These are phyloP conservation scores for Aulographum hederae DNA, from an alignment of 2,329 filamentous ascomycete genomes.

Conservation along the genomic window DNA sequence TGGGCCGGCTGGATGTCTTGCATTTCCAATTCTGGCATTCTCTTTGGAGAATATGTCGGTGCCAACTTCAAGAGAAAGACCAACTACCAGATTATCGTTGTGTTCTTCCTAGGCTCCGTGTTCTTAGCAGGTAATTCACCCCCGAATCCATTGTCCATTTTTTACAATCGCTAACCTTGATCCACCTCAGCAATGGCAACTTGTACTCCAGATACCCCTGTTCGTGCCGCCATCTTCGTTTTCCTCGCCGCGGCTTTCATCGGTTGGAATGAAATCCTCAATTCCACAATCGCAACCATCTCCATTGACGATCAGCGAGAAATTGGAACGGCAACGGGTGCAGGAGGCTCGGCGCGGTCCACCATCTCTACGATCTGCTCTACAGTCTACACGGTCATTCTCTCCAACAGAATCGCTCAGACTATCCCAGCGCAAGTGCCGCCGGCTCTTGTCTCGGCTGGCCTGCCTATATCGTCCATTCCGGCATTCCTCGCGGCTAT, in stretches of 20 bases:
- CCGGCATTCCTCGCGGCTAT: conserved; percentile 17
- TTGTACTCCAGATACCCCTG: conserved; percentile 6
- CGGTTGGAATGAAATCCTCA: conserved; percentile 7
- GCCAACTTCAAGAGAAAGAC: conserved; percentile 5
- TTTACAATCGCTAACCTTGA: conserved; percentile 1
- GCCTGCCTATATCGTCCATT: conserved; percentile 15
- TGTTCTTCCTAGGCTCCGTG: conserved; percentile 7
- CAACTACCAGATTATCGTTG: conserved; percentile 7
- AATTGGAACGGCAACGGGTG: conserved; percentile 8
- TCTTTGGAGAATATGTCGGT: conserved; percentile 7
- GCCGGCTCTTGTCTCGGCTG: conserved; percentile 17
- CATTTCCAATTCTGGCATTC: conserved; percentile 7
- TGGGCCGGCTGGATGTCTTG: conserved; percentile 8
- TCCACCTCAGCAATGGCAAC: no score
- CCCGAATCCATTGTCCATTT: neutral
- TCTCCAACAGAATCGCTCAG: conserved; percentile 18
- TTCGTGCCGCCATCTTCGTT: conserved; percentile 6
- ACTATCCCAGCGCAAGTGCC: conserved; percentile 19
- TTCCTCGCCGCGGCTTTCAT: conserved; percentile 8
- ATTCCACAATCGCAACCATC: conserved; percentile 7
- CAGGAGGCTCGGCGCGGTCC: conserved; percentile 7
- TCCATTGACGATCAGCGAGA: conserved; percentile 7
- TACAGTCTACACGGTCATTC: conserved; percentile 20
- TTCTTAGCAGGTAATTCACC: conserved; percentile 7
- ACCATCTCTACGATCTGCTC: conserved; percentile 8